phyloP scores from a whole-genome alignment of 306 rosid species.

The Abrus pulchellus region DNA sequence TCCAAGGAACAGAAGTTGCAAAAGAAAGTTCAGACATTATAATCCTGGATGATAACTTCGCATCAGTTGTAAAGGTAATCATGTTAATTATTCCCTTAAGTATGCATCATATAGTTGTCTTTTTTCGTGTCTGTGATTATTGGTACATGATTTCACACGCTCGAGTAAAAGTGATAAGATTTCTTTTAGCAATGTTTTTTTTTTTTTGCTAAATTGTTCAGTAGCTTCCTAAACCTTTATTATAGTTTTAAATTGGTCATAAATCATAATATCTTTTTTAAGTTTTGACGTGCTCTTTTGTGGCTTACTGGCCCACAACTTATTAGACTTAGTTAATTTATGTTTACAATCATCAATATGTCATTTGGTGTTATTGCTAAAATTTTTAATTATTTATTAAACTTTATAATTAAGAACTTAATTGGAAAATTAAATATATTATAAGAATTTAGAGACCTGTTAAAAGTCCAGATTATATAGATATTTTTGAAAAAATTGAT shows the following conservation, averaged over 20 bases:
- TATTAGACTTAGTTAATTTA: neutral
- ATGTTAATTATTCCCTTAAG: neutral
- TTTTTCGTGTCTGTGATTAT: neutral
- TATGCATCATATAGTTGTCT: neutral
- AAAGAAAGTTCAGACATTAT: slow-evolving; percentile 98
- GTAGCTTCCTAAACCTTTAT: neutral
- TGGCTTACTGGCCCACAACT: too few species aligned
- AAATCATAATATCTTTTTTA: neutral
- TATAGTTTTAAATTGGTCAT: neutral
- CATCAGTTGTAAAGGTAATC: slow-evolving; percentile 91
- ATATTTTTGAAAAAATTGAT: neutral
- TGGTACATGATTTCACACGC: slow-evolving; percentile 26
- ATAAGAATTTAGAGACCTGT: neutral
- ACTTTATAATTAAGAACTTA: neutral
- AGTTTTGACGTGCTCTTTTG: neutral
- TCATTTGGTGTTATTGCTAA: neutral
- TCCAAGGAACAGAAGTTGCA: slow-evolving; percentile 98
- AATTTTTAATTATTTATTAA: neutral
- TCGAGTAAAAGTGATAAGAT: neutral
- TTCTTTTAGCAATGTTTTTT: neutral
- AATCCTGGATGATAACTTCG: slow-evolving; percentile 94
- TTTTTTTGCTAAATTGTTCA: slow-evolving; percentile 5
- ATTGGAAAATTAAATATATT: neutral
- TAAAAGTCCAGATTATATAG: neutral
- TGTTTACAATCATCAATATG: neutral